Percentiles rank a stretch among this genome's conserved stretches.
phyloP scores from a whole-genome alignment of 2,329 filamentous ascomycete species.

The Pseudogymnoascus sp. region DNA sequence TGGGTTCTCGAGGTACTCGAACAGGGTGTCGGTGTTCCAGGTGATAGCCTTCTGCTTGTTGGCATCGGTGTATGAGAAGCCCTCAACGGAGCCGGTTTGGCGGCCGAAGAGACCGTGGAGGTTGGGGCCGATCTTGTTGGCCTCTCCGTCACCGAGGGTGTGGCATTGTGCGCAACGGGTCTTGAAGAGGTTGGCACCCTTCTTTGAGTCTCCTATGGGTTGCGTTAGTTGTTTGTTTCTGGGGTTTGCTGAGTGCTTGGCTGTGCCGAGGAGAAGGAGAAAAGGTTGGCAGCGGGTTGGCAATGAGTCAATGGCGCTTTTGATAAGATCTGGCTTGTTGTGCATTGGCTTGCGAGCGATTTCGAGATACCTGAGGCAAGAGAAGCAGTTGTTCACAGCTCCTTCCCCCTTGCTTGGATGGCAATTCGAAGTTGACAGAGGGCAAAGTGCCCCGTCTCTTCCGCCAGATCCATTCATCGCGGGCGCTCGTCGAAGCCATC shows the following conservation, averaged over 20 bases:
- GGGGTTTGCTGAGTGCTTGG: background rate
- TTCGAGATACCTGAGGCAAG: background rate
- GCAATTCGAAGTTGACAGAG: background rate
- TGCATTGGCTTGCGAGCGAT: background rate
- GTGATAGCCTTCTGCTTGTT: conserved; percentile 94
- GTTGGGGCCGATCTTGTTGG: conserved; percentile 97
- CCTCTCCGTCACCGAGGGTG: conserved; percentile 80
- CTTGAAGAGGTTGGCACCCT: conserved; percentile 99
- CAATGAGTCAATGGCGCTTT: background rate
- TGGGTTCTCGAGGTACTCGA: conserved; percentile 99
- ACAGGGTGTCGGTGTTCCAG: conserved; percentile 83
- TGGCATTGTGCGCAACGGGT: conserved; percentile 98
- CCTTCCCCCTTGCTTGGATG: background rate
- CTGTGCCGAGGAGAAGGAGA: background rate
- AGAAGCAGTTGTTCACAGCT: background rate
- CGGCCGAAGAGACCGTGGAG: conserved; percentile 97
- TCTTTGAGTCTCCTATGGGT: conserved; percentile 73
- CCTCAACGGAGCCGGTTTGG: conserved; percentile 82
- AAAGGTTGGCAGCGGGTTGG: background rate
- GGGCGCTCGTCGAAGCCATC: background rate
- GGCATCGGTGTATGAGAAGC: conserved; percentile 97
- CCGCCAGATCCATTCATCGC: background rate
- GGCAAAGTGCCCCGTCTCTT: background rate
- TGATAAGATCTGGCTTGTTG: background rate
- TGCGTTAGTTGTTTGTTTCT: background rate